phyloP scores from a whole-genome alignment of 2,329 filamentous ascomycete species.

The Aspergillus sp. region DNA sequence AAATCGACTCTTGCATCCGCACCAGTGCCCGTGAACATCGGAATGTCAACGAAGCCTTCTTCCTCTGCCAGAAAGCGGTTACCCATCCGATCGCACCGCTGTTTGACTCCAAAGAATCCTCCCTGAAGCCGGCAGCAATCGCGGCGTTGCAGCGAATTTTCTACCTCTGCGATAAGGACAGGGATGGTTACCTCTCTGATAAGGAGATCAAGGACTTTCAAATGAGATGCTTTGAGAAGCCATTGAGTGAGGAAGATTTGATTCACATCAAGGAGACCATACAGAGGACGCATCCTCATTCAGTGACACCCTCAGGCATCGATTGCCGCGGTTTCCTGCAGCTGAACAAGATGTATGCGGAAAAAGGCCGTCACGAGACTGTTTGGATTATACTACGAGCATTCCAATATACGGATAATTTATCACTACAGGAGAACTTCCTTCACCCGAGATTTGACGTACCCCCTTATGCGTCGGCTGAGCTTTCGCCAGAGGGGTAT shows the following conservation, averaged over 20 bases:
- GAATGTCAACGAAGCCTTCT: slow-evolving; percentile 96
- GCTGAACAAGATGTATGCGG: slow-evolving; percentile 92
- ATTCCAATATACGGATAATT: slow-evolving; percentile 93
- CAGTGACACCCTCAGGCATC: slow-evolving; percentile 70
- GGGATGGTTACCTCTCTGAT: slow-evolving; percentile 89
- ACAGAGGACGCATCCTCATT: slow-evolving; percentile 65
- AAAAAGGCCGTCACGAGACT: slow-evolving; percentile 96
- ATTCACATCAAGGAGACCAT: slow-evolving; percentile 90
- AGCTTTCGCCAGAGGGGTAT: slow-evolving; percentile 91
- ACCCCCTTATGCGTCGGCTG: slow-evolving; percentile 85
- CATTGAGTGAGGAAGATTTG: slow-evolving; percentile 76
- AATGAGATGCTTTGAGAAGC: slow-evolving; percentile 86
- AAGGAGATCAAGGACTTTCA: slow-evolving; percentile 91
- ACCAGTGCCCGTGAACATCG: slow-evolving; percentile 88
- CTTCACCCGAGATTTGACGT: slow-evolving; percentile 93
- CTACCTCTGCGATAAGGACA: slow-evolving; percentile 93
- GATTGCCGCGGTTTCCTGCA: slow-evolving; percentile 81
- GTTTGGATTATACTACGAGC: slow-evolving; percentile 96
- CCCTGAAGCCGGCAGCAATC: slow-evolving; percentile 84
- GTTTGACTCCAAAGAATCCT: slow-evolving; percentile 91
- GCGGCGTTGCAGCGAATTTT: slow-evolving; percentile 88
- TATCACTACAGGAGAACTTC: slow-evolving; percentile 88
- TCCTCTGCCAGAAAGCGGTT: slow-evolving; percentile 96
- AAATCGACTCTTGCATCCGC: slow-evolving; percentile 96
- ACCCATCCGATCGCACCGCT: slow-evolving; percentile 95